Evolutionary conservation across 2,329 filamentous ascomycete genomes (phyloP), one percentile per base, ranked within the genome.

Genomic region (Colletotrichum musicola): DNA sequence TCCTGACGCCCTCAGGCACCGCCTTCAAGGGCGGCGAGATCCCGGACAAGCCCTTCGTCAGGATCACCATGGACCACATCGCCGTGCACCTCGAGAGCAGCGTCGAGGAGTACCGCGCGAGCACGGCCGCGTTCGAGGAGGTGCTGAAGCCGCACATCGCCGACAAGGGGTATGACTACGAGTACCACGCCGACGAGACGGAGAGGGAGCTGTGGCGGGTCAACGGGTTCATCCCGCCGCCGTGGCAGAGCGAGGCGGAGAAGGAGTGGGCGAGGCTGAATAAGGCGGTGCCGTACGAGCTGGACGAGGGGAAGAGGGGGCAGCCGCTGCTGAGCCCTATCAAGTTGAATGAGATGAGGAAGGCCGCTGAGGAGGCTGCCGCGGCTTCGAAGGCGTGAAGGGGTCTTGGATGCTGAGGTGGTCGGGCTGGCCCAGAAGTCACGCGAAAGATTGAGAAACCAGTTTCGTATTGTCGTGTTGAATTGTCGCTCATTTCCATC

Each of bases 201-300:
- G 77, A 79, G n/a, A 72, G 81, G 18, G 75, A 76, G 50, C 61
- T 84, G 59, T 85, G 83, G 83, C 81, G 79, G 72, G 73, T 84
- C 13, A 77, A 84, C 25, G 82, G 80, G 0, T 18, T 82, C 7
- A 71, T 75, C 49, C 77, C 81, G 27, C 81, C 81, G 16, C 75
- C 75, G 59, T 75, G 69, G 14, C 72, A 64, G 30, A 80, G 75
- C 25, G 77, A 81, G 69, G 78, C 72, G 4, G 78, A 82, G 74
- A 72, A 72, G 71, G 18, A 73, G 18, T 82, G 81, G 81, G 16
- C 25, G 6, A 16, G 14, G 1, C 1, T 22, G 44, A 59, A 59
- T 22, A 47, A 20, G 46, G 6, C 46, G 6, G 46, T 49, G 46
- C 46, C 46, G 0, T 49, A 22, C 4, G 46, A 49, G 46, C 0